Conservation (phyloP, 345 rosid species). For the Lumnitzera racemosa region DNA sequence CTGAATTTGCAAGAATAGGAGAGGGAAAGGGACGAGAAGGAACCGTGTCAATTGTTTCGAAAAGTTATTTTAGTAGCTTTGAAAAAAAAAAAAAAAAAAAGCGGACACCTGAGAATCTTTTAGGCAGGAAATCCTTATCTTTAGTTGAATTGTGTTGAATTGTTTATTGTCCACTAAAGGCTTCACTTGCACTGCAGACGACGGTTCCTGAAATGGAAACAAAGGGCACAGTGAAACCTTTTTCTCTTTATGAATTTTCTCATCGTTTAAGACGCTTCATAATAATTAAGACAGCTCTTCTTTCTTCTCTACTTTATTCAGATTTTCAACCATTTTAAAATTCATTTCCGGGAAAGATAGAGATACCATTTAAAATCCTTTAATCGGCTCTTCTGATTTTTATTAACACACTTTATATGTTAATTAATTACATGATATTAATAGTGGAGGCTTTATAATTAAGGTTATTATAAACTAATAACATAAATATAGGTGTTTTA, state of each 20-base stretch:
- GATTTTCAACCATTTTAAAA: too few species aligned
- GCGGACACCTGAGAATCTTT: not conserved
- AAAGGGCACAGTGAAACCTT: not conserved
- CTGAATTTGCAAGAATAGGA: not conserved
- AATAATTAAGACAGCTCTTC: not conserved
- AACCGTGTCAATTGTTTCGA: not conserved
- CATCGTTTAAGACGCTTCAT: slow-evolving; percentile 19
- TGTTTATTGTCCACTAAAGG: not conserved
- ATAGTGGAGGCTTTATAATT: too few species aligned
- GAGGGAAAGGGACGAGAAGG: slow-evolving; percentile 3
- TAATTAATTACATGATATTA: too few species aligned
- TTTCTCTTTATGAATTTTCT: slow-evolving; percentile 7
- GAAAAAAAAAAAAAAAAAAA: too few species aligned
- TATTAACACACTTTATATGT: not conserved
- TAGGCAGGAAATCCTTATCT: not conserved
- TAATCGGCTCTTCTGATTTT: not conserved
- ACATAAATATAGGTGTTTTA: too few species aligned
- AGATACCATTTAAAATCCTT: not conserved
- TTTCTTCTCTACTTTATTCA: too few species aligned
- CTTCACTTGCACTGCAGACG: slow-evolving; percentile 1
- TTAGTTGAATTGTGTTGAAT: too few species aligned
- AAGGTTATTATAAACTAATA: too few species aligned
- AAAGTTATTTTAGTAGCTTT: too few species aligned
- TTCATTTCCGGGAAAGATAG: too few species aligned
- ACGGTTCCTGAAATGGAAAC: slow-evolving; percentile 8